Base-by-base conservation (phyloP, 208 protist species). In the Eutreptiella sp. region DNA sequence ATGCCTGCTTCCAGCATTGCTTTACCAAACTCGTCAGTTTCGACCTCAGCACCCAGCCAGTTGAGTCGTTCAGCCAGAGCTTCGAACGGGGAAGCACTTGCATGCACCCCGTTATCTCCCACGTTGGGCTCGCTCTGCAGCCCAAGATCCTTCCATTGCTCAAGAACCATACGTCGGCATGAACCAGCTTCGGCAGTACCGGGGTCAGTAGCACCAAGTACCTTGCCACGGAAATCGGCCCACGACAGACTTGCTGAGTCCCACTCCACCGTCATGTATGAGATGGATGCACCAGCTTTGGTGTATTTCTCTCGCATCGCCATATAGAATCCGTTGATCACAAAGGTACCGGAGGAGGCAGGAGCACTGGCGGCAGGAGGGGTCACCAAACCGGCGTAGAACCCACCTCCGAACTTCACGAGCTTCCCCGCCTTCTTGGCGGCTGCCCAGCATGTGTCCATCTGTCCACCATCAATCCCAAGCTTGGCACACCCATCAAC, bases 271-370 rank as follows among this genome's bases (percentile, higher is more conserved):
- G 72, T 54, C 50, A 73, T 83, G 55, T 76, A 89, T 29, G 74
- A 70, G 55, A 83, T 73, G 9, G 9, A 45, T 1, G 77, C 70
- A 21, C 68, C 62, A 3, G 65, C 32, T 9, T 53, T 58, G 35
- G 58, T 65, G 64, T 82, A 84, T 39, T 57, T 66, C 11, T 68
- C 58, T 14, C 73, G 66, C 36, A 84, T 53, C 35, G 72, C 70
- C 14, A 71, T 75, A 65, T 84, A 89, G 64, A 87, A 87, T 34
- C 80, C 83, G 64, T 89, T 89, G 60, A 87, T 71, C 4, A 88
- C 67, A 61, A 68, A 88, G 19, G 72, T 65, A 33, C 53, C 33
- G 14, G 27, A 57, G 11, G 31, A 9, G 31, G n/a, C n/a, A 39
- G n/a, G 14, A n/a, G n/a, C n/a, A n/a, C n/a, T n/a, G n/a, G n/a